Evolutionary conservation across 1,139 yeast genomes (phyloP).

Genomic region (Casaregolazyma lundiana): DNA sequence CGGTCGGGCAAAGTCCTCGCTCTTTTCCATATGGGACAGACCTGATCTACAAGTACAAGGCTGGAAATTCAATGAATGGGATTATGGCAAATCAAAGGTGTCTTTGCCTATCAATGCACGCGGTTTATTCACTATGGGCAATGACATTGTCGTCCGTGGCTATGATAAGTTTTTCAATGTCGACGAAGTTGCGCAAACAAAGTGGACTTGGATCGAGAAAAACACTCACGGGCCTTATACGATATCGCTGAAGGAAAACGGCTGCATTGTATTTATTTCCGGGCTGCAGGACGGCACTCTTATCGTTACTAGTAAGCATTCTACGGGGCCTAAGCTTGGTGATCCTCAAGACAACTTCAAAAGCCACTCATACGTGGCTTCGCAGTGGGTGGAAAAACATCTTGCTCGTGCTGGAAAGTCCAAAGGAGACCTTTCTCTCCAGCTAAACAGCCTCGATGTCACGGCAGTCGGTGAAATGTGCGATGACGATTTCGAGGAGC

Average conservation of each 20-base stretch:
- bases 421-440: slow-evolving; percentile 49
- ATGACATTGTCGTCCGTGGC: slow-evolving; percentile 69
- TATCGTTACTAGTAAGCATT: slow-evolving; percentile 79
- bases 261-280: slow-evolving; percentile 82
- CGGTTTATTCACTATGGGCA: slow-evolving; percentile 66
- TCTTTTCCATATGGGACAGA: slow-evolving; percentile 29
- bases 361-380: slow-evolving; percentile 78
- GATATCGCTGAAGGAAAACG: slow-evolving; percentile 83
- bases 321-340: slow-evolving; percentile 58
- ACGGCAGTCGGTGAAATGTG: slow-evolving; percentile 94
- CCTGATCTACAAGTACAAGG: slow-evolving; percentile 29
- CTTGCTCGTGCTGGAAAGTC: slow-evolving; percentile 40
- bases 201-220: slow-evolving; percentile 41
- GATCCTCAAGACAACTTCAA: slow-evolving; percentile 40
- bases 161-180: slow-evolving; percentile 92
- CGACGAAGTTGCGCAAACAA: slow-evolving; percentile 56
- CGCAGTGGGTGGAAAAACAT: slow-evolving; percentile 52
- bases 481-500: slow-evolving; percentile 93
- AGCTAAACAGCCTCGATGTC: slow-evolving; percentile 46
- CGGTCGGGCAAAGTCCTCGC: slow-evolving; percentile 24
- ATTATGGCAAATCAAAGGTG: slow-evolving; percentile 56
- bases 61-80: slow-evolving; percentile 93
- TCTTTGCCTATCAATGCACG: slow-evolving; percentile 70
- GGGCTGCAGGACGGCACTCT: slow-evolving; percentile 73
- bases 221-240: slow-evolving; percentile 72